Evolutionary conservation across 345 rosid species (phyloP), one percentile per base, ranked within the genome.

Genomic region (Eucalyptus erythrocorys): DNA sequence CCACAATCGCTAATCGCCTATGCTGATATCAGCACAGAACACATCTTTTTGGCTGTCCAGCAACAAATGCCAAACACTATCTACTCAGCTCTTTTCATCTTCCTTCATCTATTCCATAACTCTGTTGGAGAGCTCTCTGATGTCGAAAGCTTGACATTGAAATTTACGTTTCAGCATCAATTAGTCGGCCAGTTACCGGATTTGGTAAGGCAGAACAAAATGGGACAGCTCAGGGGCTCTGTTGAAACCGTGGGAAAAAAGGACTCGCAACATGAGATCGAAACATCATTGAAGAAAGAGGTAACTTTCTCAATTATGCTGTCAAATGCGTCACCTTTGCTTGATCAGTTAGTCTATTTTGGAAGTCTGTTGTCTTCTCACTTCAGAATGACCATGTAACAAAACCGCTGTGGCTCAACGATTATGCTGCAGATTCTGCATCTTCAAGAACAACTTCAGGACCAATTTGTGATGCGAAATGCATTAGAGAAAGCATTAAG

Each of bases 401-500:
- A 14, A 43, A 86, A 49, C 1, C 1, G 40, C 51, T 15, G 22
- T 40, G 84, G 14, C 47, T 76, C 47, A 19, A 76, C 13, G 15
- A 76, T 40, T 76, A 21, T 76, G 84, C 87, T 42, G 49, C 92
- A 94, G 96, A 95, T 95, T 92, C 87, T 89, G 71, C 90, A 89
- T 86, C 94, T 97, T 87, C 94, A 94, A 87, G 94, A 92, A 89
- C 92, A 88, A 91, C 88, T 95, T 59, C 88, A 89, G 84, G 93
- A 93, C 87, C 95, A 97, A 89, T 89, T 91, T 68, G 87, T 89
- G 88, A 93, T 94, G 34, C 95, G 95, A 14, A 87, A 50, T 55
- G 95, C 94, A 81, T 86, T 97, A 89, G 94, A 96, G 93, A 93
- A 92, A 88, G 95, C 96, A 92, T 82, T 92, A 71, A 90, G 87